A percentile compares a stretch with the other conserved stretches of the same genome.
phyloP scores from a whole-genome alignment of 768 basidiomycete species.

The Pleurotus ostreatus region DNA sequence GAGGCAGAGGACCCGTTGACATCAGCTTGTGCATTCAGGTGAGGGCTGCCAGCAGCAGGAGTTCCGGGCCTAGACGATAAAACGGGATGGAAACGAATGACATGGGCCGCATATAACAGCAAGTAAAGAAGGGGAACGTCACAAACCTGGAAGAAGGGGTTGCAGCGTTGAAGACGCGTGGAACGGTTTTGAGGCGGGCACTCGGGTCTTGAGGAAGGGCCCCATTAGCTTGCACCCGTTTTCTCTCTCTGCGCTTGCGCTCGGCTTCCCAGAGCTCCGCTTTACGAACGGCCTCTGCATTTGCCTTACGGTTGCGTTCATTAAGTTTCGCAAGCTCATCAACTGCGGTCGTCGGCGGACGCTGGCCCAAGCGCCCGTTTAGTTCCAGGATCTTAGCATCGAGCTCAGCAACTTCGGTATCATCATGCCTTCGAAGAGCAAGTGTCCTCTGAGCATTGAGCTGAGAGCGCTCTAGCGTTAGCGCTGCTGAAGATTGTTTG shows the following conservation, averaged over 20 bases:
- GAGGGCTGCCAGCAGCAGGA: slow-evolving; percentile 35
- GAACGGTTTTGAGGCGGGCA: slow-evolving; percentile 63
- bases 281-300: slow-evolving; percentile 72
- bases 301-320: slow-evolving; percentile 84
- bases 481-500: slow-evolving; percentile 27
- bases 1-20: slow-evolving; percentile 17
- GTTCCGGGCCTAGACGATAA: slow-evolving; percentile 43
- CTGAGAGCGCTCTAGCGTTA: slow-evolving; percentile 59
- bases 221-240: slow-evolving; percentile 35
- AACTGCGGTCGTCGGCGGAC: slow-evolving; percentile 18
- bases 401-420: slow-evolving; percentile 52
- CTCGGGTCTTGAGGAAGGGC: slow-evolving; percentile 48
- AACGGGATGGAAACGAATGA: slow-evolving; percentile 10
- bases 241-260: slow-evolving; percentile 66
- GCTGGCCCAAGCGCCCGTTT: slow-evolving; percentile 16
- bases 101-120: not conserved
- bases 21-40: slow-evolving; percentile 23
- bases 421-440: slow-evolving; percentile 72
- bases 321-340: slow-evolving; percentile 78
- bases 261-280: slow-evolving; percentile 71
- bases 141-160: slow-evolving; percentile 61
- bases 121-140: not conserved
- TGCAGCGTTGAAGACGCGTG: slow-evolving; percentile 49
- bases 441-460: slow-evolving; percentile 70
- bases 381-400: slow-evolving; percentile 63